Percentiles rank a stretch among this genome's conserved stretches.
Conservation (phyloP, 305 asterid genomes). For the Fraxinus albicans region DNA sequence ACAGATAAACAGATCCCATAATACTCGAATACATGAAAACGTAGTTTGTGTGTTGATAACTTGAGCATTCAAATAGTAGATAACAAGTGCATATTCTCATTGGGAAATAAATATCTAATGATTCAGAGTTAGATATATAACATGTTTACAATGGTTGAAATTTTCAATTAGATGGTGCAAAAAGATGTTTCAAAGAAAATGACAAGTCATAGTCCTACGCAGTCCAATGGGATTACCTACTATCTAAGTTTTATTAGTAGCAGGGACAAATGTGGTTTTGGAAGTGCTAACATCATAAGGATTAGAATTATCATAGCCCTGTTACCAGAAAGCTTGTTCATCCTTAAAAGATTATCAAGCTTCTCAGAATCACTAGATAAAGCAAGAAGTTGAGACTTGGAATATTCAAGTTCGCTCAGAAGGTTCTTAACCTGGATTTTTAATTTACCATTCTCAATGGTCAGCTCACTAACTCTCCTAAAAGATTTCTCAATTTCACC, state of each 20-base stretch:
- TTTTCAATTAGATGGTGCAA: neutral
- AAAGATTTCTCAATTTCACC: neutral
- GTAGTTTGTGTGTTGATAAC: neutral
- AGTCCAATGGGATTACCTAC: neutral
- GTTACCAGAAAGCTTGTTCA: neutral
- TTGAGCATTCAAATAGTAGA: neutral
- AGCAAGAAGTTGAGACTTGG: neutral
- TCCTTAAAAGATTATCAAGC: neutral
- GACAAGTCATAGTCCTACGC: neutral
- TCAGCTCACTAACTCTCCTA: neutral
- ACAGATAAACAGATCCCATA: neutral
- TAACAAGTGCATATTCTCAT: neutral
- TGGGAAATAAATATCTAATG: neutral
- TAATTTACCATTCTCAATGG: neutral
- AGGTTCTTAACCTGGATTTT: too few species aligned
- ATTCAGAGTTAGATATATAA: neutral
- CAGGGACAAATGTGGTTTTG: neutral
- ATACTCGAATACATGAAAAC: neutral
- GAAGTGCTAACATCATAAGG: neutral
- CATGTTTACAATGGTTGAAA: neutral
- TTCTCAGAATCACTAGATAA: neutral
- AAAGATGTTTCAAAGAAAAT: neutral
- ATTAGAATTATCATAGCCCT: neutral
- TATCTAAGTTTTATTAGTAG: neutral
- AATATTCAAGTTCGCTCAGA: neutral